Evolutionary conservation across 2,329 filamentous ascomycete genomes (phyloP), one percentile per base, ranked within the genome.

Genomic region (Zasmidium cellare): DNA sequence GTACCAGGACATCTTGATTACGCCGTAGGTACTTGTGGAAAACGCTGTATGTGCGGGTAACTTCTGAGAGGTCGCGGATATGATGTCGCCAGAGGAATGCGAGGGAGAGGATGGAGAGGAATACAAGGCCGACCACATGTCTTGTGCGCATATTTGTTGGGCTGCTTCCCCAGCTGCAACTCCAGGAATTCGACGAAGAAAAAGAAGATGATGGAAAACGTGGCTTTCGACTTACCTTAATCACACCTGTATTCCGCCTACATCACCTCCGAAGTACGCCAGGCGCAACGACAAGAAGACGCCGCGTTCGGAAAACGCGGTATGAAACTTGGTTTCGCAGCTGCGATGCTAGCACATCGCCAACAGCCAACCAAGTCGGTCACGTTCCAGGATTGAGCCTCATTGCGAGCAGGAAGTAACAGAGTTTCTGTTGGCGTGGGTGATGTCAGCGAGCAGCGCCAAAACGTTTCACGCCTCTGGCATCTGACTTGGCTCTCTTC

Each of bases 41-140:
- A 7, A 57, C 62, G 45, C 60, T 60, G 51, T 69, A 69, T 3
- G 65, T 67, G 16, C 57, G 56, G 9, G 49, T 58, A 9, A 68
- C 59, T 25, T 69, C 65, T 20, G 44, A 53, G 9, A 69, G 57
- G 55, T 68, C 62, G 35, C 57, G 44, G 0, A 67, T 48, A 20
- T 69, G 67, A 16, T 57, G 19, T 54, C 66, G 59, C 16, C 62
- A 20, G 20, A 49, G 6, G 16, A 62, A 18, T 2, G 60, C 20
- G 6, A 59, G 35, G 9, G 57, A 28, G 9, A 57, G 0, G 9
- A 57, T 9, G 31, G 25, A 18, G 11, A 57, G 45, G 20, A 56
- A 20, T 9, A 46, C 14, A n/a, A 62, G 24, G 44, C 51, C 53
- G 22, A 53, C 23, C 7, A 58, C n/a, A 24, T 52, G 48, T 51